A percentile compares a stretch with the other conserved stretches of the same genome.
Evolutionary conservation across 345 rosid species (phyloP).

Genomic region (Euclidium syriacum): DNA sequence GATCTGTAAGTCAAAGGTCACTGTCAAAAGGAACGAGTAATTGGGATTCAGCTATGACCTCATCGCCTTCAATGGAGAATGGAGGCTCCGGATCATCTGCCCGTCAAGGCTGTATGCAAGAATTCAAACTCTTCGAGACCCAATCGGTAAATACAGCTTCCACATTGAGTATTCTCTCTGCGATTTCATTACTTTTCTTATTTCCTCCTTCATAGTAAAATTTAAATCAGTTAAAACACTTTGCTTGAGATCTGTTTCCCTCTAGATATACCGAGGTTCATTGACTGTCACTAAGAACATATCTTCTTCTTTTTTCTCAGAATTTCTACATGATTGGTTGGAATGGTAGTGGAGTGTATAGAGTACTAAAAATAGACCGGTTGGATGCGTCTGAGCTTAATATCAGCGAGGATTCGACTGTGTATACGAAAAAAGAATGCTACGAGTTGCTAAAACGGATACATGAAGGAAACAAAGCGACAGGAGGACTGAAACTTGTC

Average conservation of each 20-base stretch:
- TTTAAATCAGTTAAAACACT: too few species aligned
- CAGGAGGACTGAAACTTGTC: constrained; percentile 87
- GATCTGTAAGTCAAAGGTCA: constrained; percentile 12
- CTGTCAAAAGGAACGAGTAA: background rate
- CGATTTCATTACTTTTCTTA: background rate
- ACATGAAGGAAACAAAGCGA: constrained; percentile 85
- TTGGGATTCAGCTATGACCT: constrained; percentile 10
- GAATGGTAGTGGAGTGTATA: constrained; percentile 34
- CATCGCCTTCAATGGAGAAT: constrained; percentile 20
- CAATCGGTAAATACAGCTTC: constrained; percentile 15
- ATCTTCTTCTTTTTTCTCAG: background rate
- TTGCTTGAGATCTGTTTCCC: background rate
- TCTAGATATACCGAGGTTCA: background rate
- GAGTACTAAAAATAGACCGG: constrained; percentile 35
- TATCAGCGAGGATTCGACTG: constrained; percentile 74
- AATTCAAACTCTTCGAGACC: constrained; percentile 34
- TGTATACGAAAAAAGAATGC: constrained; percentile 63
- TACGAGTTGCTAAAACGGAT: constrained; percentile 75
- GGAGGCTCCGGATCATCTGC: constrained; percentile 23
- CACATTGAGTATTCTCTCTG: background rate
- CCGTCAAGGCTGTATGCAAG: constrained; percentile 24
- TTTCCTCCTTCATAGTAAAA: too few species aligned
- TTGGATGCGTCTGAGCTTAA: constrained; percentile 67
- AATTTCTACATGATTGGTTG: constrained; percentile 37
- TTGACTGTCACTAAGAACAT: background rate